Evolutionary conservation across 108 stramenopile species (phyloP).

Genomic region (Cyclotella choctawhatcheeana): DNA sequence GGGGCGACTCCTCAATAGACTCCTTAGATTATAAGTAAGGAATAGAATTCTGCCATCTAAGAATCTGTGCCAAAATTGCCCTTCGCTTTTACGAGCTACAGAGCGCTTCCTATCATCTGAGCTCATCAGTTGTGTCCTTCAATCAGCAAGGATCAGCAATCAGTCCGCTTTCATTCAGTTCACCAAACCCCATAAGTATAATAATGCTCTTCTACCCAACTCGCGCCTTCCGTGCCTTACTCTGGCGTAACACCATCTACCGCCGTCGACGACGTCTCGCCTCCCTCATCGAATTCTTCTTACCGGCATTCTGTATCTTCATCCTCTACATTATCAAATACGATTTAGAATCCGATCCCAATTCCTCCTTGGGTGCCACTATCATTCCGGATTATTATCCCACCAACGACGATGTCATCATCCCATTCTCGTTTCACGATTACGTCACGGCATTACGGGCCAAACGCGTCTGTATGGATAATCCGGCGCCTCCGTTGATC

Average conservation of each 20-base stretch:
- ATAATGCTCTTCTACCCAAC: constrained; percentile 22
- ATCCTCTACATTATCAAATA: constrained; percentile 70
- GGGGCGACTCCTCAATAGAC: no score
- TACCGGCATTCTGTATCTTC: constrained; percentile 69
- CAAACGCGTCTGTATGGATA: constrained; percentile 52
- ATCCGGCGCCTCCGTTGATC: constrained; percentile 1
- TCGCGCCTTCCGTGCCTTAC: constrained; percentile 71
- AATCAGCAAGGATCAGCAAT: not conserved
- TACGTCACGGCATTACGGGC: constrained; percentile 74
- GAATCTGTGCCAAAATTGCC: no score
- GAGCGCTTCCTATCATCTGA: no score
- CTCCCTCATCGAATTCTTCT: constrained; percentile 72
- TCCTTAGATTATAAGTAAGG: no score
- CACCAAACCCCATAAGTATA: not conserved
- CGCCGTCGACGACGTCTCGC: constrained; percentile 67
- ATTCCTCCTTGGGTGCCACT: constrained; percentile 39
- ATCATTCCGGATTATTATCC: constrained; percentile 62
- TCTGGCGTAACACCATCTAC: constrained; percentile 77
- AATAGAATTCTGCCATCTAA: no score
- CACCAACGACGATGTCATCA: constrained; percentile 43
- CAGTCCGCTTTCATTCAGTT: not conserved
- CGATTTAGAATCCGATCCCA: constrained; percentile 49
- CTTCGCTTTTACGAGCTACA: no score
- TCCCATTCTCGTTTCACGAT: constrained; percentile 64
- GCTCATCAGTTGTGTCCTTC: not conserved